Evolutionary conservation across 2,329 filamentous ascomycete genomes (phyloP), one percentile per base, ranked within the genome.

Genomic region (Exophiala alcalophila): DNA sequence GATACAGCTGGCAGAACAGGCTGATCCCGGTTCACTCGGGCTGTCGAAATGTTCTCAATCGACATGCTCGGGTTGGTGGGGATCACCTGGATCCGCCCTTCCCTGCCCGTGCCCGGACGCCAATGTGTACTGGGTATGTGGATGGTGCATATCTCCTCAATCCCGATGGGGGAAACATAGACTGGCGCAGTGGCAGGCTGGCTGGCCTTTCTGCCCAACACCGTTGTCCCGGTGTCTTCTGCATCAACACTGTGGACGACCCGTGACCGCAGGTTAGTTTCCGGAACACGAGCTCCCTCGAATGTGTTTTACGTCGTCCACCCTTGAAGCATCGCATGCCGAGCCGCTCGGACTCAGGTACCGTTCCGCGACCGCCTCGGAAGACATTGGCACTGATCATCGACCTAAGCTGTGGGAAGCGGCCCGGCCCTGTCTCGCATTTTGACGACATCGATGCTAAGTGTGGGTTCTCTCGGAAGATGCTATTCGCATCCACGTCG

Each of bases 261-360:
- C 8, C 72, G 64, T 3, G 73, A 73, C 4, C 72, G 63, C 25
- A 75, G 64, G 64, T 63, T 19, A 75, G 63, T n/a, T 67, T 65
- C 19, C 64, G 61, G 40, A 69, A 73, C 63, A 4, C 60, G 59
- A 29, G 15, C 63, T 14, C 38, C 48, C 23, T 55, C 53, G 9
- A 52, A 38, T 16, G 49, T 40, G 15, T 49, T 32, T 39, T 50
- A 24, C 31, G 33, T 48, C 34, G 26, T 50, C 47, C 3, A 43
- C 47, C n/a, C 28, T 43, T 5, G 47, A 50, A 20, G 37, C 18
- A 33, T 44, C 42, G 27, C 42, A 50, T 6, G 40, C 42, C 47
- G 42, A 50, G 20, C 42, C 47, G 10, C 23, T 26, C 4, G 27
- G 36, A 32, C 31, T 47, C 14, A 44, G 60, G 23, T 60, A 51